phyloP scores from a whole-genome alignment of 352 stramenopile genomes.

The Phytophthora citricola region DNA sequence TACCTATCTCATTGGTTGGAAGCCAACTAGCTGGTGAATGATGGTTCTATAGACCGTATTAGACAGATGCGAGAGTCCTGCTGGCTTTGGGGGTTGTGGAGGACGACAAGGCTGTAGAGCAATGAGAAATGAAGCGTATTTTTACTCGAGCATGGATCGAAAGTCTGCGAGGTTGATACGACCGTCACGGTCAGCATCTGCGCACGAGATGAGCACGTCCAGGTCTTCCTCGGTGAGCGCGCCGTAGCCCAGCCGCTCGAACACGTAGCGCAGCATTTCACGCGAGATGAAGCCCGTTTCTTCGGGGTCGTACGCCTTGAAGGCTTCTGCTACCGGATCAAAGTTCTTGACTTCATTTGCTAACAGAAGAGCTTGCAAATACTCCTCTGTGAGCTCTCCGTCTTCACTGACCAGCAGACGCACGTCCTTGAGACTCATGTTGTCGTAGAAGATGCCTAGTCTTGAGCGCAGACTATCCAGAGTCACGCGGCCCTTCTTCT shows the following conservation, averaged over 20 bases:
- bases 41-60: slow-evolving; percentile 2
- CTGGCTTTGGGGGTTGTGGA: slow-evolving; percentile 2
- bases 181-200: slow-evolving; percentile 86
- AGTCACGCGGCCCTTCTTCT: slow-evolving; percentile 82
- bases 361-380: slow-evolving; percentile 80
- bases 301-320: slow-evolving; percentile 90
- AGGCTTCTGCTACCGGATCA: slow-evolving; percentile 89
- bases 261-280: slow-evolving; percentile 87
- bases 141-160: slow-evolving; percentile 68
- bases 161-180: slow-evolving; percentile 86
- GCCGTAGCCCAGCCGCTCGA: slow-evolving; percentile 82
- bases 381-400: slow-evolving; percentile 71
- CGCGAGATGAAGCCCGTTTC: slow-evolving; percentile 83
- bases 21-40: neutral
- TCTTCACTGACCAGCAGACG: slow-evolving; percentile 89
- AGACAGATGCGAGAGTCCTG: slow-evolving; percentile 8
- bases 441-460: slow-evolving; percentile 90
- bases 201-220: slow-evolving; percentile 83
- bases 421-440: slow-evolving; percentile 84
- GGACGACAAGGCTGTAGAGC: slow-evolving; percentile 14
- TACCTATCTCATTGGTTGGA: neutral
- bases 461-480: slow-evolving; percentile 80
- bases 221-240: slow-evolving; percentile 88
- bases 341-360: slow-evolving; percentile 92
- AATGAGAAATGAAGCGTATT: slow-evolving; percentile 29